These are phyloP conservation scores for Mucor lusitanicus DNA, from an alignment of 371 early-diverging fungal genomes.

Conservation along the genomic window DNA sequence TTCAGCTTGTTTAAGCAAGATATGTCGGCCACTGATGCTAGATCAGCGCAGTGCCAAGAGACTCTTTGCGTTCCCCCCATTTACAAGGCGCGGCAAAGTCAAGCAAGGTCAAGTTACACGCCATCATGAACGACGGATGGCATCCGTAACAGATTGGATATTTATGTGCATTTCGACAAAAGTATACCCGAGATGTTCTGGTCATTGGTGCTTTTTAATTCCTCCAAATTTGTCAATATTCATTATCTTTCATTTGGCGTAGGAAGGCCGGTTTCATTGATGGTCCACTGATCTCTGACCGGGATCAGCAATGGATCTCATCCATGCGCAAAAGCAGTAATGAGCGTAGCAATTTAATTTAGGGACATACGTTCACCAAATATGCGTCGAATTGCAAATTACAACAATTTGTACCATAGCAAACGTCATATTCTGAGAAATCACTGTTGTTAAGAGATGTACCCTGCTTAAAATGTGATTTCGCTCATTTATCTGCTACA, in stretches of 20 bases:
- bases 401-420: not conserved
- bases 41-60: not conserved
- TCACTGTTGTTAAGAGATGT: no score
- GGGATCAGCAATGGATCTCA: not conserved
- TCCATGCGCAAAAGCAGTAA: not conserved
- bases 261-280: not conserved
- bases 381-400: not conserved
- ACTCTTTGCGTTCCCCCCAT: not conserved
- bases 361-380: not conserved
- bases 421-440: not conserved
- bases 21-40: not conserved
- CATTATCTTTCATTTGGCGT: not conserved
- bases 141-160: not conserved
- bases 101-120: not conserved
- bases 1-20: not conserved
- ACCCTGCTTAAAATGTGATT: no score
- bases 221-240: not conserved
- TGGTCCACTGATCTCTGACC: not conserved
- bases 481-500: no score
- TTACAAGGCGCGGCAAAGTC: not conserved
- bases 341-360: not conserved
- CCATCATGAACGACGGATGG: not conserved
- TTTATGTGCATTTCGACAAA: not conserved
- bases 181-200: not conserved
- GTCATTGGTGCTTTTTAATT: not conserved